Percentiles rank a stretch among this genome's conserved stretches.
Evolutionary conservation across 352 stramenopile species (phyloP).

Genomic region (Pythium pectinolyticum): DNA sequence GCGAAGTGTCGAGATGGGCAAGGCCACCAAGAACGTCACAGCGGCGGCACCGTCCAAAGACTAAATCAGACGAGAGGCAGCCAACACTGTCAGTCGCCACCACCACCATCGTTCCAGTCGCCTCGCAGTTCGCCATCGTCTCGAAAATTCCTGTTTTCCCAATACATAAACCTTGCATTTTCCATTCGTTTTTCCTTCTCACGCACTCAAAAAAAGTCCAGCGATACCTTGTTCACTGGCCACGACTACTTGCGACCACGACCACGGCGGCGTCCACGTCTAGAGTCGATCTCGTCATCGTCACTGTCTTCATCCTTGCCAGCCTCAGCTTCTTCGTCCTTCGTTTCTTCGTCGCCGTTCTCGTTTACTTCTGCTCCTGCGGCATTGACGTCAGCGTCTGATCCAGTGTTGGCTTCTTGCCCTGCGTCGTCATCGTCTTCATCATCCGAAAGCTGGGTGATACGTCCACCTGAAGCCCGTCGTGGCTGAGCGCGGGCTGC

Average conservation of each 20-base stretch:
- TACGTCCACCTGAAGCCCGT: conserved; percentile 17
- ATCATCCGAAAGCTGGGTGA: conserved; percentile 29
- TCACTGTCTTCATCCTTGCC: conserved; percentile 7
- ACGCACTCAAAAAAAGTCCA: too few species aligned
- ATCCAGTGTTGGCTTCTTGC: neutral
- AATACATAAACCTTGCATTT: conserved; percentile 25
- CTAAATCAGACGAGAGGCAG: too few species aligned
- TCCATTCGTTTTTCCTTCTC: neutral
- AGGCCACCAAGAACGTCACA: conserved; percentile 83
- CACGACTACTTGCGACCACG: conserved; percentile 19
- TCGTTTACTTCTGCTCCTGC: conserved; percentile 2
- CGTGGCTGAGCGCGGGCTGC: neutral
- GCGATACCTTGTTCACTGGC: too few species aligned
- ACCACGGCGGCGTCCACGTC: conserved; percentile 35
- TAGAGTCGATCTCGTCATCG: conserved; percentile 36
- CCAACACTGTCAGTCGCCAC: too few species aligned
- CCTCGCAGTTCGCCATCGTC: neutral
- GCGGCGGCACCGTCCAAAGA: conserved; percentile 35
- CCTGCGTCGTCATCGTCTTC: conserved; percentile 11
- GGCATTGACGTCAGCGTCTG: neutral
- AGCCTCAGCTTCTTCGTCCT: conserved; percentile 8
- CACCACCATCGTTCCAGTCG: neutral
- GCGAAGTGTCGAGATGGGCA: conserved; percentile 89
- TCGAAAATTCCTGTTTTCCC: neutral
- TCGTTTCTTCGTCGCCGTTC: neutral